Conservation (phyloP, 2,329 filamentous ascomycete species). For the Pyrenophora seminiperda region DNA sequence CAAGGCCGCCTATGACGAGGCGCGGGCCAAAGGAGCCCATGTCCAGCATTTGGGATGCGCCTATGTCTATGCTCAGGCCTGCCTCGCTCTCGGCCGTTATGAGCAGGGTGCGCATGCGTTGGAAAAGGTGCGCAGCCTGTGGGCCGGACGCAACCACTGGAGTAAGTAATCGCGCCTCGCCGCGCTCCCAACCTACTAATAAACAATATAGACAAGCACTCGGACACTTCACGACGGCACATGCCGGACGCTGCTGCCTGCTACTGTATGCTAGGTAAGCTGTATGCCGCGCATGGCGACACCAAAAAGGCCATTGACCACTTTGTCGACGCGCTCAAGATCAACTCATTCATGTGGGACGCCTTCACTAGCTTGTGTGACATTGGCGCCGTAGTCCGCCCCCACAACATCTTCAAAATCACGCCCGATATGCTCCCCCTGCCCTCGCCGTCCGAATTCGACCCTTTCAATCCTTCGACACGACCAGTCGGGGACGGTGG, state of each 20-base stretch:
- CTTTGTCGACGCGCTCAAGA: slow-evolving; percentile 85
- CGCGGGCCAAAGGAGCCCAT: slow-evolving; percentile 71
- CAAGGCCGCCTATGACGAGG: slow-evolving; percentile 83
- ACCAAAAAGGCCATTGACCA: slow-evolving; percentile 81
- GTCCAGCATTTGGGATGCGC: slow-evolving; percentile 83
- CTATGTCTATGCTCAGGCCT: slow-evolving; percentile 90
- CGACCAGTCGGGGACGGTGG: slow-evolving; percentile 42
- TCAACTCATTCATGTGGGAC: slow-evolving; percentile 98
- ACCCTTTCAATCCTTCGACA: slow-evolving; percentile 52
- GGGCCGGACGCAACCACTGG: slow-evolving; percentile 76
- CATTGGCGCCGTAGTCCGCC: slow-evolving; percentile 75
- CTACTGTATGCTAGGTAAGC: slow-evolving; percentile 82
- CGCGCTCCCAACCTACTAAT: slow-evolving; percentile 12
- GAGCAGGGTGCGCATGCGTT: slow-evolving; percentile 82
- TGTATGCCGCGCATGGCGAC: slow-evolving; percentile 80
- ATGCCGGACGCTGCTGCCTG: slow-evolving; percentile 83
- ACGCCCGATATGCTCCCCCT: slow-evolving; percentile 64
- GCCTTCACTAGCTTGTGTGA: slow-evolving; percentile 89
- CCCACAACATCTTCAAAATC: slow-evolving; percentile 84
- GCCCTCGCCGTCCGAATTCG: slow-evolving; percentile 46
- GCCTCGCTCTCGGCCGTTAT: slow-evolving; percentile 75
- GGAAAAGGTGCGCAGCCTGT: slow-evolving; percentile 78
- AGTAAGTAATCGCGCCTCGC: slow-evolving; percentile 60
- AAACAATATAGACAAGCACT: slow-evolving; percentile 65
- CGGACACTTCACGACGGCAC: slow-evolving; percentile 72